Conservation (phyloP, 75 land plant species). For the Pinus albicaulis region DNA sequence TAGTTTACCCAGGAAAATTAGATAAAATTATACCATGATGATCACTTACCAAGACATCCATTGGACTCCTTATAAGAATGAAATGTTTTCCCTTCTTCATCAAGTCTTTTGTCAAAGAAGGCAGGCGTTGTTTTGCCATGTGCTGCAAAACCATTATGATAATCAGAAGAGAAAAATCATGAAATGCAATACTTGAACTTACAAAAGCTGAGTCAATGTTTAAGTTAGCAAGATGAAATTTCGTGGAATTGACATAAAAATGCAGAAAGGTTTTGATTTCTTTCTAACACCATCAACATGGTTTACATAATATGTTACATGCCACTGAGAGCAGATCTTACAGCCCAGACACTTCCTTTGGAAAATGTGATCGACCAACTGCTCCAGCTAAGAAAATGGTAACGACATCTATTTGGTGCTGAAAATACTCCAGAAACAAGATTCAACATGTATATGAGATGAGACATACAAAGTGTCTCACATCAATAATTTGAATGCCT, state of each 20-base stretch:
- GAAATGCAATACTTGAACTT: not conserved
- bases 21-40: too few species aligned
- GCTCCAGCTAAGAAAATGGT: not conserved
- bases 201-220: not conserved
- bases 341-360: not conserved
- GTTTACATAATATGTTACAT: not conserved
- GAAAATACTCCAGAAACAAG: not conserved
- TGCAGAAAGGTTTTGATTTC: not conserved
- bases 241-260: not conserved
- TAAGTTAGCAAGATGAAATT: not conserved
- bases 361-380: not conserved
- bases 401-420: not conserved
- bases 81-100: slow-evolving; percentile 91
- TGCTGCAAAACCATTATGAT: slow-evolving; percentile 54
- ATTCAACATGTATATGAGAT: not conserved
- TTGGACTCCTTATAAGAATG: slow-evolving; percentile 85
- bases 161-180: not conserved
- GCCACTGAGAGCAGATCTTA: not conserved
- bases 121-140: slow-evolving; percentile 76
- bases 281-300: not conserved
- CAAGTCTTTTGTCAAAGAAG: slow-evolving; percentile 61
- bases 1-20: too few species aligned
- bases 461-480: not conserved
- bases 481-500: not conserved
- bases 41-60: slow-evolving; percentile 70